Evolutionary conservation across 768 basidiomycete genomes (phyloP).

Genomic region (Mycena epipterygia): DNA sequence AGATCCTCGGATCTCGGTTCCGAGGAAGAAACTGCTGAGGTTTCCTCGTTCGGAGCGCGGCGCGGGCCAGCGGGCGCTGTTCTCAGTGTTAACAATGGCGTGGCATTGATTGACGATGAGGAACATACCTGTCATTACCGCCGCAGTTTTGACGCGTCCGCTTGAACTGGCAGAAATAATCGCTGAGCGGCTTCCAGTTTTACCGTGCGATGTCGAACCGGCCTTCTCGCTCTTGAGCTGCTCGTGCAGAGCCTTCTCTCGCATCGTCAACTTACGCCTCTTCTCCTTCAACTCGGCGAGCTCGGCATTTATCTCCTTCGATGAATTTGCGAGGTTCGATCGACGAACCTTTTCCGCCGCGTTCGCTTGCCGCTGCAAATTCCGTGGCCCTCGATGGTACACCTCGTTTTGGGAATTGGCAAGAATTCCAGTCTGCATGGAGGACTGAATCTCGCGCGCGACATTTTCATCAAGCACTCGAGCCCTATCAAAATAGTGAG

Average conservation of each 20-base stretch:
- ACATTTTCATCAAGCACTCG: conserved; percentile 1
- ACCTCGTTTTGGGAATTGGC: background rate
- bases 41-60: too few species aligned
- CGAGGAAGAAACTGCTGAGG: too few species aligned
- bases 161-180: background rate
- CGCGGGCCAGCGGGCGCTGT: too few species aligned
- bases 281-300: conserved; percentile 1
- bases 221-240: background rate
- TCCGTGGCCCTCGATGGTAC: background rate
- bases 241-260: background rate
- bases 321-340: background rate
- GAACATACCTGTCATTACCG: background rate
- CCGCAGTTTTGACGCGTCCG: background rate
- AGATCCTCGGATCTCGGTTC: too few species aligned
- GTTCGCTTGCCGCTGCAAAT: background rate
- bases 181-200: background rate
- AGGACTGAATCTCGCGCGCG: conserved; percentile 1
- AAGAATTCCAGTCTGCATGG: background rate
- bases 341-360: background rate
- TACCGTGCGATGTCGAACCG: background rate
- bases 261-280: background rate
- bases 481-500: background rate
- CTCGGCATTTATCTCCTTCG: background rate
- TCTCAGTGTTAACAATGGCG: too few species aligned
- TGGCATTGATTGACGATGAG: too few species aligned